phyloP scores from a whole-genome alignment of 2,329 filamentous ascomycete genomes.

The Fusarium algeriense region DNA sequence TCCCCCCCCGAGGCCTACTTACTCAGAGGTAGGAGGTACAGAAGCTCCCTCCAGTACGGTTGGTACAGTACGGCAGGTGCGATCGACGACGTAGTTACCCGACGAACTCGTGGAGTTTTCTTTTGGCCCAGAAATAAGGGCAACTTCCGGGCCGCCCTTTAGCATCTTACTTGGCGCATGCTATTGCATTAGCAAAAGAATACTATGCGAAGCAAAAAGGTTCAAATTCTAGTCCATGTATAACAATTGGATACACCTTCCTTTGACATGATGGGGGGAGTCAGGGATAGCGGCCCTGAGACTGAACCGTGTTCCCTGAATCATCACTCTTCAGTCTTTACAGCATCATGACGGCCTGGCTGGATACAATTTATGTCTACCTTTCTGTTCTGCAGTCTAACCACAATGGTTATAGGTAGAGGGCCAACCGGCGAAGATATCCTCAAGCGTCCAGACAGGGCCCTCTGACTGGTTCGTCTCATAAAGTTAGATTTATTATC shows the following conservation, averaged over 20 bases:
- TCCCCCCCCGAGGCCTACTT: too few species aligned
- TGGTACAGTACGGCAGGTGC: slow-evolving; percentile 11
- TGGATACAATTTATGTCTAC: slow-evolving; percentile 18
- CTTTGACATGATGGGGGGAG: slow-evolving; percentile 8
- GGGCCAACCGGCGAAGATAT: slow-evolving; percentile 27
- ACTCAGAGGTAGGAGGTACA: neutral
- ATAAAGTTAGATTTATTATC: neutral
- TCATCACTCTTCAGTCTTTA: neutral
- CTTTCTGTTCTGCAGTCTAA: slow-evolving; percentile 1
- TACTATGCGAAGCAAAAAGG: neutral
- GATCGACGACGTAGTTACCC: slow-evolving; percentile 37
- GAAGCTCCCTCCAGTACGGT: neutral
- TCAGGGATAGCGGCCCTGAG: slow-evolving; percentile 12
- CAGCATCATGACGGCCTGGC: slow-evolving; percentile 7
- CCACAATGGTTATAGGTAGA: slow-evolving; percentile 11
- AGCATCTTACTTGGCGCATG: slow-evolving; percentile 4
- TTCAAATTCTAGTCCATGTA: slow-evolving; percentile 28
- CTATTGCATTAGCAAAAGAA: slow-evolving; percentile 25
- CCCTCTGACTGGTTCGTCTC: slow-evolving; percentile 21
- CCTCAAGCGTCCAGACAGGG: slow-evolving; percentile 26
- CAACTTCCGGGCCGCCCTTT: slow-evolving; percentile 11
- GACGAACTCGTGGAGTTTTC: slow-evolving; percentile 40
- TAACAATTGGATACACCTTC: slow-evolving; percentile 38
- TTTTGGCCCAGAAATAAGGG: neutral
- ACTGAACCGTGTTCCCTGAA: slow-evolving; percentile 32